A percentile compares a stretch with the other conserved stretches of the same genome.
phyloP scores from a whole-genome alignment of 495 filamentous ascomycete species.

The Penicillium waksmanii region DNA sequence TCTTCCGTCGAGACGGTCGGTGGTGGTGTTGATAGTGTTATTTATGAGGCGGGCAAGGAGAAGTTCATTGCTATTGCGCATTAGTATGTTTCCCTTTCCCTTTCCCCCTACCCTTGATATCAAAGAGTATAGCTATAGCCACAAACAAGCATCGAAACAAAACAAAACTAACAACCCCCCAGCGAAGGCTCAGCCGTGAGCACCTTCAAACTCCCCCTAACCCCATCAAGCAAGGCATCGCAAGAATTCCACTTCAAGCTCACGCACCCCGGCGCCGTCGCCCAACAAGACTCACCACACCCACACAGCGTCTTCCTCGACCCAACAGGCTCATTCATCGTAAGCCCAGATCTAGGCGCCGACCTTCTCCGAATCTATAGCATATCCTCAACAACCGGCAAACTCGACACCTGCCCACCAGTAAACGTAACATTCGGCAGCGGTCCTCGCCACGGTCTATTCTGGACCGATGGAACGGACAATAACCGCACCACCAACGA shows the following conservation, averaged over 20 bases:
- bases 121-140: too few relatives aligned
- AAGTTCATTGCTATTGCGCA: slow-evolving; percentile 49
- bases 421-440: slow-evolving; percentile 49
- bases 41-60: slow-evolving; percentile 34
- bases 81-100: slow-evolving; percentile 41
- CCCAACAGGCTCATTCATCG: slow-evolving; percentile 64
- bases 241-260: slow-evolving; percentile 58
- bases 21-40: slow-evolving; percentile 44
- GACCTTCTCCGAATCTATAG: slow-evolving; percentile 69
- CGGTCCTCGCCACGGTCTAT: slow-evolving; percentile 71
- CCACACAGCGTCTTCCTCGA: slow-evolving; percentile 73
- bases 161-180: slow-evolving; percentile 14
- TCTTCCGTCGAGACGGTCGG: slow-evolving; percentile 31
- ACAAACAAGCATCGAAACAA: too few relatives aligned
- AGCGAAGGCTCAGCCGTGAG: slow-evolving; percentile 43
- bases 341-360: slow-evolving; percentile 72
- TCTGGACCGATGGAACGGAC: slow-evolving; percentile 42
- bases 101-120: background rate
- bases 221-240: slow-evolving; percentile 26
- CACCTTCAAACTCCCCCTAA: slow-evolving; percentile 40
- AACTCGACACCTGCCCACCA: slow-evolving; percentile 29
- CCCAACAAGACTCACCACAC: slow-evolving; percentile 68
- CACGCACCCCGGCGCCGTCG: slow-evolving; percentile 48
- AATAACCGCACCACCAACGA: background rate
- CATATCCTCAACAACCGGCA: slow-evolving; percentile 50